Conservation (phyloP, 2,329 filamentous ascomycete species). For the Aaosphaeria pasadenensis region DNA sequence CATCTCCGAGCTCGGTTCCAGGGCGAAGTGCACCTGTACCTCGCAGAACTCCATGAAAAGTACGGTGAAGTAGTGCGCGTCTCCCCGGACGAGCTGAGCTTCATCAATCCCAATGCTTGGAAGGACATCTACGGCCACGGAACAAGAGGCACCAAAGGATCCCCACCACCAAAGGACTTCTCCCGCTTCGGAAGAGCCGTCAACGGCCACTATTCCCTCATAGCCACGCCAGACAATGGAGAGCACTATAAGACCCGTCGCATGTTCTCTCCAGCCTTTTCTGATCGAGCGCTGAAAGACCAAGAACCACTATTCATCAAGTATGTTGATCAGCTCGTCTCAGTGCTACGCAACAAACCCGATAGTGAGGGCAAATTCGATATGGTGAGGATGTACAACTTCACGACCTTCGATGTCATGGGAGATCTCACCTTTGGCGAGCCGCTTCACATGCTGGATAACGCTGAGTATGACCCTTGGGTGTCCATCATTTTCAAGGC, state of each 20-base stretch:
- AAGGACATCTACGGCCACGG: constrained; percentile 34
- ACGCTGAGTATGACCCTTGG: constrained; percentile 30
- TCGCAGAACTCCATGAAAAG: constrained; percentile 34
- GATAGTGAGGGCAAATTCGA: constrained; percentile 32
- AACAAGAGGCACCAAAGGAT: constrained; percentile 18
- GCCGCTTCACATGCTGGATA: constrained; percentile 27
- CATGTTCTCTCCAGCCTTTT: constrained; percentile 42
- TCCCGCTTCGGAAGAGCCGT: constrained; percentile 13
- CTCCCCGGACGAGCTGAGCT: constrained; percentile 40
- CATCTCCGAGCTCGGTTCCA: constrained; percentile 18
- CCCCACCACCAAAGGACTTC: constrained; percentile 10
- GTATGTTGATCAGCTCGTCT: constrained; percentile 42
- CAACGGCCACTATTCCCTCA: constrained; percentile 27
- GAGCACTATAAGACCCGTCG: constrained; percentile 38
- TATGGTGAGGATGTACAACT: constrained; percentile 32
- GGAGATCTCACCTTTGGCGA: constrained; percentile 32
- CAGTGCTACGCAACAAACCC: constrained; percentile 29
- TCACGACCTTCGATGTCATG: constrained; percentile 34
- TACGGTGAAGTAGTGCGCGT: constrained; percentile 43
- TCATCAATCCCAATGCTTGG: constrained; percentile 35
- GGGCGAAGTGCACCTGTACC: constrained; percentile 17
- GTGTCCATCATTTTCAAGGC: constrained; percentile 24
- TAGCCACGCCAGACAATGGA: constrained; percentile 25
- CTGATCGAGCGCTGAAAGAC: constrained; percentile 39
- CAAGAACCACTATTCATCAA: constrained; percentile 41